These are phyloP conservation scores for Hypoxylon fuscum DNA, from an alignment of 495 filamentous ascomycete species.

Conservation along the genomic window DNA sequence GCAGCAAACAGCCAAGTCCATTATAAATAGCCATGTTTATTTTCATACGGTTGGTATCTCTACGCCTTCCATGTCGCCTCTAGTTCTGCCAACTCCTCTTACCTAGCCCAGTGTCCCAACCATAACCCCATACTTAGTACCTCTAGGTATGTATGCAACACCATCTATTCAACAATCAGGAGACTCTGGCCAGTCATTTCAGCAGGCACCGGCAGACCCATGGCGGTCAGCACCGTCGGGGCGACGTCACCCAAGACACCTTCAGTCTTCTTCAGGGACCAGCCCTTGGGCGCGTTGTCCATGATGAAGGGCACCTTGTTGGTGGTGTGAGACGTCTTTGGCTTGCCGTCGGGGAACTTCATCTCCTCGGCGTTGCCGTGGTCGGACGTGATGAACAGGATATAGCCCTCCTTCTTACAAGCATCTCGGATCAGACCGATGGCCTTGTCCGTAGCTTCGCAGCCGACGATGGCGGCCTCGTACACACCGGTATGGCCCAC, in stretches of 20 bases:
- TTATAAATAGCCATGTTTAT: slow-evolving; percentile 29
- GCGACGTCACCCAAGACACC: slow-evolving; percentile 97
- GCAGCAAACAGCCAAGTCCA: no score
- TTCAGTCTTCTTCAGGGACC: slow-evolving; percentile 79
- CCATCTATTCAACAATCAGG: slow-evolving; percentile 71
- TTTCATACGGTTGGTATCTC: slow-evolving; percentile 36
- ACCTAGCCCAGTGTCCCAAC: slow-evolving; percentile 3
- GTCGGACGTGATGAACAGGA: slow-evolving; percentile 93
- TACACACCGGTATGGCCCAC: slow-evolving; percentile 98
- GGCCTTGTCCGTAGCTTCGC: slow-evolving; percentile 86
- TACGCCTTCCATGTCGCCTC: slow-evolving; percentile 32
- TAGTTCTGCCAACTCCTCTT: slow-evolving; percentile 31
- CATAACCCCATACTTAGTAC: background rate
- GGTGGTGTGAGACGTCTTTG: slow-evolving; percentile 97
- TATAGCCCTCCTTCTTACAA: slow-evolving; percentile 90
- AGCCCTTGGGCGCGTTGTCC: slow-evolving; percentile 93
- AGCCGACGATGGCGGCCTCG: slow-evolving; percentile 89
- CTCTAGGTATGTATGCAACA: slow-evolving; percentile 8
- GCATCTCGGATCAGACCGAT: slow-evolving; percentile 91
- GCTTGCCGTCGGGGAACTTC: slow-evolving; percentile 92
- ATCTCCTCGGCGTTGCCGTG: slow-evolving; percentile 99
- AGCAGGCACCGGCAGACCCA: slow-evolving; percentile 88
- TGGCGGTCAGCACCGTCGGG: slow-evolving; percentile 85
- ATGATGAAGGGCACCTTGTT: slow-evolving; percentile 98
- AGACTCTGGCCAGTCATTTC: slow-evolving; percentile 92